These are phyloP conservation scores for Mortierella alpina DNA, from an alignment of 192 early-diverging fungal species.

Conservation along the genomic window DNA sequence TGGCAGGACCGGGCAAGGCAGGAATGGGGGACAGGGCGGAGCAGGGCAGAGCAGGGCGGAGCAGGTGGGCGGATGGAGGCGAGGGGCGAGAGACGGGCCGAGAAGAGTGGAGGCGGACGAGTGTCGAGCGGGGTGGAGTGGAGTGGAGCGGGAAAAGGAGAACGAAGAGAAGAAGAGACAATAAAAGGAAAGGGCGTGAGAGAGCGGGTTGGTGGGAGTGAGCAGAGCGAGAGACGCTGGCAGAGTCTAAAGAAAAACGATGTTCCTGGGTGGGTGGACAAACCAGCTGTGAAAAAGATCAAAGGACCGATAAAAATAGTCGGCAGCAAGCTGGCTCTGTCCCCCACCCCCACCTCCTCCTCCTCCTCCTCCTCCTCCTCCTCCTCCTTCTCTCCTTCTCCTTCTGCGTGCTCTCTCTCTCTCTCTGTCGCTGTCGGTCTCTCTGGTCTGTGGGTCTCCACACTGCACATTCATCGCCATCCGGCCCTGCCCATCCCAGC, in stretches of 20 bases:
- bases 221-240: not conserved
- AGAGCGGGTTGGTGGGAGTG: not conserved
- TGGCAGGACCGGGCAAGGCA: not conserved
- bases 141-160: not conserved
- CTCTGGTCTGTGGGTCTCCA: too few relatives aligned
- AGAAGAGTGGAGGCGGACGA: not conserved
- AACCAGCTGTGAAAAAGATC: not conserved
- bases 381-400: too few relatives aligned
- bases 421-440: too few relatives aligned
- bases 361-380: too few relatives aligned
- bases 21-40: not conserved
- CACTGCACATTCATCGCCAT: too few relatives aligned
- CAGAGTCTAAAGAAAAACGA: not conserved
- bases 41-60: not conserved
- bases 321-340: not conserved
- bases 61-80: not conserved
- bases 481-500: too few relatives aligned
- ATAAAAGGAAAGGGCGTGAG: not conserved
- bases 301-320: not conserved
- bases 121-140: not conserved
- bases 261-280: not conserved
- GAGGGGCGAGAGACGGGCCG: not conserved
- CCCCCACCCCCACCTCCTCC: not conserved
- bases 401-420: too few relatives aligned
- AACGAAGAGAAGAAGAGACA: slow-evolving; percentile 14